These are phyloP conservation scores for Lachnellula occidentalis DNA, from an alignment of 2,329 filamentous ascomycete species.

Conservation along the genomic window DNA sequence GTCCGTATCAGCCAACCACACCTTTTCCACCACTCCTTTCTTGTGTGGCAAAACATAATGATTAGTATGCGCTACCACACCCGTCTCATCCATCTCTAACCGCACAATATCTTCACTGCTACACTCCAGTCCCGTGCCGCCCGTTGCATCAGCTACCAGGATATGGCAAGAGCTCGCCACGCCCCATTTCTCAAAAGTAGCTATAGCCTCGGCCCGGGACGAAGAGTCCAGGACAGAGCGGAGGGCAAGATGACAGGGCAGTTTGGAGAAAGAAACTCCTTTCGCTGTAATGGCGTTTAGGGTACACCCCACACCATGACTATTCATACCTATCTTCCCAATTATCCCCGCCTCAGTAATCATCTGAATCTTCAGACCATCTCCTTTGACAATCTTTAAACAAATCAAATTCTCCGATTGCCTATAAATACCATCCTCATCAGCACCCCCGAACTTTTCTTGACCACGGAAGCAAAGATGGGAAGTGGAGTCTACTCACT, in stretches of 20 bases:
- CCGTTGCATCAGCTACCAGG: conserved; percentile 43
- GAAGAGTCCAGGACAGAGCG: conserved; percentile 44
- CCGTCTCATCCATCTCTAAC: conserved; percentile 12
- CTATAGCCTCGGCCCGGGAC: conserved; percentile 40
- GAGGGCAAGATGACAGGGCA: conserved; percentile 51
- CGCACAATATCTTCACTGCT: conserved; percentile 24
- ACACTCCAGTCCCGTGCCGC: conserved; percentile 45
- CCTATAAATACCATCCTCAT: neutral
- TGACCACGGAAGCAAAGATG: neutral
- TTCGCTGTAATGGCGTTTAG: conserved; percentile 49
- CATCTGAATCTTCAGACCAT: conserved; percentile 10
- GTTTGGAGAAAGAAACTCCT: conserved; percentile 38
- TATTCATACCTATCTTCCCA: conserved; percentile 49
- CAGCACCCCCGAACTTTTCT: neutral
- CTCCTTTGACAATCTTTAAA: conserved; percentile 8
- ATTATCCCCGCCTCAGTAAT: conserved; percentile 23
- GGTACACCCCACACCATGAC: conserved; percentile 45
- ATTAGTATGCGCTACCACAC: conserved; percentile 27
- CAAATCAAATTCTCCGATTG: conserved; percentile 8
- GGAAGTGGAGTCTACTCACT: neutral
- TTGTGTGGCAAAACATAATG: conserved; percentile 21
- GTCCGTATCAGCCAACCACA: conserved; percentile 19
- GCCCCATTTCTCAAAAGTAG: conserved; percentile 39
- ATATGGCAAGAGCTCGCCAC: conserved; percentile 49
- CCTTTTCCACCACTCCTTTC: conserved; percentile 12